Evolutionary conservation across 2,329 filamentous ascomycete species (phyloP), one percentile per base, ranked within the genome.

Genomic region (Ophiocordyceps australis): DNA sequence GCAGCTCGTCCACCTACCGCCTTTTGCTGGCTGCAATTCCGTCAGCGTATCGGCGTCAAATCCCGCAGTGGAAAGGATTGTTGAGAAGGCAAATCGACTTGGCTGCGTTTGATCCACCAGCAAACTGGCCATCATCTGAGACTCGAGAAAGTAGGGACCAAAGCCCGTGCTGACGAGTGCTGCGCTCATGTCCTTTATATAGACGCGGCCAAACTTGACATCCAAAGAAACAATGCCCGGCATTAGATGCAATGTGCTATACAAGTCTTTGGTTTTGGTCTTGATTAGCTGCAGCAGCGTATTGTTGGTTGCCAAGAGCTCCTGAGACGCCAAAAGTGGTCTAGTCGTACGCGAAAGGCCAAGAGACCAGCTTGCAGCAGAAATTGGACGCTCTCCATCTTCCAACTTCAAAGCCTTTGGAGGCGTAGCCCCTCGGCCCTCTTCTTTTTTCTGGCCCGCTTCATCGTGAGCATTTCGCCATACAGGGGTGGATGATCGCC

Each of bases 151-250:
- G 8, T 29, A 31, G 7, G 38, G 38, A 1, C 34, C 40, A 21
- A 27, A 17, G 3, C 34, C 36, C 17, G 32, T 24, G 17, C 38
- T 30, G 17, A 46, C 38, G 5, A 35, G 14, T 9, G 30, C 27
- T 10, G 29, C 30, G 5, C 20, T 25, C 9, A 35, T 14, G 7
- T 42, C 29, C 15, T 36, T 41, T 18, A 44, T 20, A 24, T 41
- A 46, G 7, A 46, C 29, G 4, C 46, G 40, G 2, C 46, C 46
- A 23, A 49, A 41, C 10, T 33, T 33, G 17, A 41, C 29, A 20
- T 38, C 32, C 7, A 48, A 22, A 5, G 29, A 33, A 10, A 46
- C 19, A 7, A 28, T 25, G 2, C 46, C 46, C 6, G 46, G 39
- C 0, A 30, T 31, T 7, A 36, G 19, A 24, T 37, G 34, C 11